These are phyloP conservation scores for Paradendryphiella salina DNA, from an alignment of 2,329 filamentous ascomycete genomes.

Conservation along the genomic window DNA sequence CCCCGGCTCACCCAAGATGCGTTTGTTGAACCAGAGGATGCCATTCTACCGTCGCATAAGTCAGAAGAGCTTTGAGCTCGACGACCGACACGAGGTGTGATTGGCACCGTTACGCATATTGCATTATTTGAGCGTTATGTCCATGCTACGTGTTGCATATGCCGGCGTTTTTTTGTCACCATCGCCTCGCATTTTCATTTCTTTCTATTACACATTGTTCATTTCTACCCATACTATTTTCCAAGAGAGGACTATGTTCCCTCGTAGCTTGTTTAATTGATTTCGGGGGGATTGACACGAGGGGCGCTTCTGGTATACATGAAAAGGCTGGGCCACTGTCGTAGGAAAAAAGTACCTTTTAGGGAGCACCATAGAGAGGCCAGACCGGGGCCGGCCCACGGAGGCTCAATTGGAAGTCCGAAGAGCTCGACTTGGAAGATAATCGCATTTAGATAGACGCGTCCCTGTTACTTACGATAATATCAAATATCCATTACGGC, in stretches of 20 bases:
- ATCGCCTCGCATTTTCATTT: constrained; percentile 22
- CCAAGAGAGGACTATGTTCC: constrained; percentile 1
- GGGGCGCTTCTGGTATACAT: constrained; percentile 11
- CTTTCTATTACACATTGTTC: constrained; percentile 4
- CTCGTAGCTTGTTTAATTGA: constrained; percentile 17
- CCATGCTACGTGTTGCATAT: constrained; percentile 29
- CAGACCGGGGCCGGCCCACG: constrained; percentile 2
- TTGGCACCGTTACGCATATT: constrained; percentile 5
- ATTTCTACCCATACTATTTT: constrained; percentile 17
- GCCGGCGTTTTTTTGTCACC: constrained; percentile 25
- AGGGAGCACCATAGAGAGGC: constrained; percentile 1
- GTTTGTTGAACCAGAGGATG: constrained; percentile 27
- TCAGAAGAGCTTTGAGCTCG: constrained; percentile 42
- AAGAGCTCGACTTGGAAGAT: background rate
- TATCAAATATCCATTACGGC: background rate
- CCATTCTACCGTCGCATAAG: constrained; percentile 46
- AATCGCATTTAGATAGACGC: constrained; percentile 4
- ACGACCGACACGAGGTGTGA: constrained; percentile 45
- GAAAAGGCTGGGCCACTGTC: constrained; percentile 7
- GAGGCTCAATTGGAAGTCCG: background rate
- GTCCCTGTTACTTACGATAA: constrained; percentile 7
- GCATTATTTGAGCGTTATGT: constrained; percentile 29
- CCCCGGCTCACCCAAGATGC: constrained; percentile 22
- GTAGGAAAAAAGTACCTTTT: background rate
- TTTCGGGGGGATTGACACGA: background rate